phyloP scores from a whole-genome alignment of 129 eudicot genomes.

The Flaveria ramosissima region DNA sequence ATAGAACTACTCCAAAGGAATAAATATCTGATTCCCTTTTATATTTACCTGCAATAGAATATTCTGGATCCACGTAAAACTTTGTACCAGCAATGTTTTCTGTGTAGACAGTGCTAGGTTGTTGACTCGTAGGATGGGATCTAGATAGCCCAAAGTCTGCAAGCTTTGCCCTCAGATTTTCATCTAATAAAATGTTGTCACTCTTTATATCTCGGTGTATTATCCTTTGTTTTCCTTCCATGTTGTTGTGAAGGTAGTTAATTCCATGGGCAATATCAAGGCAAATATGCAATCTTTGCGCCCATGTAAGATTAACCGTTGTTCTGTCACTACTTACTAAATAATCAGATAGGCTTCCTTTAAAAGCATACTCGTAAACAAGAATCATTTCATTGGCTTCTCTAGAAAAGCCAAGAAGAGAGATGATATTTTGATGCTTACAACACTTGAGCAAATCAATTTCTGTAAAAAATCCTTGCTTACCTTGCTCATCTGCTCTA shows the following conservation, averaged over 20 bases:
- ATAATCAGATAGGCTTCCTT: not conserved
- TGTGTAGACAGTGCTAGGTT: not conserved
- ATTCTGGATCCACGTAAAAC: not conserved
- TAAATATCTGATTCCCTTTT: not conserved
- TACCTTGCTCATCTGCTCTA: not conserved
- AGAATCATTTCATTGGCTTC: not conserved
- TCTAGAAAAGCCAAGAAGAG: not conserved
- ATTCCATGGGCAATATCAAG: conserved; percentile 4
- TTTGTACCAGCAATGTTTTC: not conserved
- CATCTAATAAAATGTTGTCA: not conserved
- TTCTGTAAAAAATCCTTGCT: not conserved
- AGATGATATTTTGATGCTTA: not conserved
- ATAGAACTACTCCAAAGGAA: conserved; percentile 1
- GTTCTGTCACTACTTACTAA: not conserved
- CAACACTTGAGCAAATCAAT: not conserved
- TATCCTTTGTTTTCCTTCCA: not conserved
- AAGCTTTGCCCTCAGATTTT: not conserved
- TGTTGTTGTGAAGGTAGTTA: not conserved
- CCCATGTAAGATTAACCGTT: not conserved
- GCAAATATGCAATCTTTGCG: not conserved
- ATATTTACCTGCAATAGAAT: not conserved
- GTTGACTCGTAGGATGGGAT: not conserved
- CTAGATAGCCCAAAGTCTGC: not conserved
- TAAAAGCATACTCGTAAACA: not conserved
- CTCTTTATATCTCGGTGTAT: conserved; percentile 16